These are phyloP conservation scores for Symbiodinium pilosum DNA, from an alignment of 73 alveolate species.

Conservation along the genomic window DNA sequence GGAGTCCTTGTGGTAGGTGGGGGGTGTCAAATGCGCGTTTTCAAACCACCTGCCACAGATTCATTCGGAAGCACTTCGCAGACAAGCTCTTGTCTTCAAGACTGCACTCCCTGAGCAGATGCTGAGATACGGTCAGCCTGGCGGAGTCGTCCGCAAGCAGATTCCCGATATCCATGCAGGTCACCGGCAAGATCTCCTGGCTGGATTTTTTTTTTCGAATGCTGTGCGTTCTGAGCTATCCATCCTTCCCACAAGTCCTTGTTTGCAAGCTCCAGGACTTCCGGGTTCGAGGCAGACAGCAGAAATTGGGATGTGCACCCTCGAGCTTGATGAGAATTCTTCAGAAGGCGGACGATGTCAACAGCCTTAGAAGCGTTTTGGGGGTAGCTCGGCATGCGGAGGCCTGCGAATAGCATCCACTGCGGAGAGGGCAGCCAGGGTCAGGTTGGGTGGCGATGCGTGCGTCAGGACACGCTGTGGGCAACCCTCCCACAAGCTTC, in stretches of 20 bases:
- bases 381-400: too few species aligned
- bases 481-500: neutral
- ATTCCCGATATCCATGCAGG: neutral
- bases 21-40: neutral
- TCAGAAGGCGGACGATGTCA: neutral
- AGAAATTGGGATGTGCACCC: neutral
- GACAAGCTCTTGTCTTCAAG: too few species aligned
- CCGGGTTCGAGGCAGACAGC: neutral
- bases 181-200: neutral
- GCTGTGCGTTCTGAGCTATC: too few species aligned
- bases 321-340: neutral
- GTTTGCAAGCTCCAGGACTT: neutral
- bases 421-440: neutral
- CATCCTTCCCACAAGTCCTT: neutral
- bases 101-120: too few species aligned
- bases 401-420: too few species aligned
- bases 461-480: neutral
- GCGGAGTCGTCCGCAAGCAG: constrained; percentile 3
- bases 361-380: neutral
- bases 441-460: neutral
- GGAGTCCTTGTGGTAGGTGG: constrained; percentile 3
- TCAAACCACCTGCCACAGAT: neutral
- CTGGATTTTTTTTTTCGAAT: too few species aligned
- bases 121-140: neutral
- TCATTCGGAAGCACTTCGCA: neutral